Base-by-base conservation (phyloP, 768 basidiomycete genomes). In the Lentinula detonsa region DNA sequence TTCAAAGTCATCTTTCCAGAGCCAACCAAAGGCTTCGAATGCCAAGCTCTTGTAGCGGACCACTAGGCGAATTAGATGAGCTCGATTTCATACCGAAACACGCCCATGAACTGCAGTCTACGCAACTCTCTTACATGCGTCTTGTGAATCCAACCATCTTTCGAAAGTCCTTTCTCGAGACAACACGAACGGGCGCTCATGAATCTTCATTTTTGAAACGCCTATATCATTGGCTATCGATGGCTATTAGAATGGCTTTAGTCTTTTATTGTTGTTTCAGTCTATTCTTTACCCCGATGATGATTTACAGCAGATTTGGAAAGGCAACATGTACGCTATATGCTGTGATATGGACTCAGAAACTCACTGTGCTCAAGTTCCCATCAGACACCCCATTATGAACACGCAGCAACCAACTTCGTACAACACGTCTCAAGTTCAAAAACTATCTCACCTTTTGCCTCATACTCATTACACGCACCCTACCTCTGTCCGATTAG, bases 1-100 rank as follows among this genome's bases (percentile, higher is more conserved):
- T 80, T 61, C 79, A 81, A 59, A 78, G 76, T 54, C 75, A 80
- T 65, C 71, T 81, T 37, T 82, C 79, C 15, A 70, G 70, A 18
- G 69, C 74, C 10, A 76, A 76, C 21, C 46, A 60, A 57, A 57
- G 56, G 42, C 7, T 57, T 33, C 56, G 56, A 15, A 23, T 37
- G 15, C 37, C 76, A 80, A 59, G 81, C 80, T 51, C 65, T 16
- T 18, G 16, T 35, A 16, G 33, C 28, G 49, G 4, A 8, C 8
- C 21, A 21, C 8, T 50, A 55, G 16, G 51, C 51, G 51, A 16
- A 35, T 15, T 23, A 5, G 28, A n/a, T 35, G 13, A 33, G 33
- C 11, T 21, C 21, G 23, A 50, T 15, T 11, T 1, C 49, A 23
- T 50, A 31, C 39, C 53, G n/a, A 35, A 55, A 55, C 34, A 40